Evolutionary conservation across 2,329 filamentous ascomycete genomes (phyloP).

Genomic region (Neophaeococcomyces mojaviensis): DNA sequence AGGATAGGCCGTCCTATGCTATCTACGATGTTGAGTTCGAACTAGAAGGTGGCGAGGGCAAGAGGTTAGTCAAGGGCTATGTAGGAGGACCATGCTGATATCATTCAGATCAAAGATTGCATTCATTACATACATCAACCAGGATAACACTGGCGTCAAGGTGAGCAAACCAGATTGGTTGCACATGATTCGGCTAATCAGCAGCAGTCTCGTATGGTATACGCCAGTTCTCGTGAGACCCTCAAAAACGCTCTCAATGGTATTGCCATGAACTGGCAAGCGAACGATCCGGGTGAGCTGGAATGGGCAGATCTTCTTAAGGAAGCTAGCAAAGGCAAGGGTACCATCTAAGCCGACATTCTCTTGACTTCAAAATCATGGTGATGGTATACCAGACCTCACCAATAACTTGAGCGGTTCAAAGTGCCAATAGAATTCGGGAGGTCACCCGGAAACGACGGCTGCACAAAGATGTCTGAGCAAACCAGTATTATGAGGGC

Average conservation of each 20-base stretch:
- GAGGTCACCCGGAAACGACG: too few relatives aligned
- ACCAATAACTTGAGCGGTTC: too few relatives aligned
- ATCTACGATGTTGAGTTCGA: conserved; percentile 46
- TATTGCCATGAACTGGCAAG: conserved; percentile 27
- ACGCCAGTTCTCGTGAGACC: conserved; percentile 42
- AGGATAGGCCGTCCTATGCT: conserved; percentile 41
- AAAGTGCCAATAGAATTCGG: too few relatives aligned
- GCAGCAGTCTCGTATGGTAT: conserved; percentile 41
- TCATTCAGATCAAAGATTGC: conserved; percentile 41
- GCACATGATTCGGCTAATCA: conserved; percentile 15
- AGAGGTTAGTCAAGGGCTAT: conserved; percentile 31
- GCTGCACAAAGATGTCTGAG: too few relatives aligned
- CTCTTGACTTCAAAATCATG: neutral
- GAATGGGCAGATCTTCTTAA: conserved; percentile 28
- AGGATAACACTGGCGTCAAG: conserved; percentile 24
- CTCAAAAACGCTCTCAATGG: conserved; percentile 43
- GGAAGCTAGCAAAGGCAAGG: conserved; percentile 27
- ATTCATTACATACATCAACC: conserved; percentile 37
- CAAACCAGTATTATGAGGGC: too few relatives aligned
- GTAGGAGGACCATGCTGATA: neutral
- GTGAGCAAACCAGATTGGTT: conserved; percentile 9
- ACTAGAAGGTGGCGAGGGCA: conserved; percentile 40
- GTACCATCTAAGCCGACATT: conserved; percentile 14
- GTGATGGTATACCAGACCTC: neutral
- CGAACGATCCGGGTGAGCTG: conserved; percentile 29